Evolutionary conservation across 2,329 filamentous ascomycete species (phyloP), one percentile per base, ranked within the genome.

Genomic region (Epichloe typhina): DNA sequence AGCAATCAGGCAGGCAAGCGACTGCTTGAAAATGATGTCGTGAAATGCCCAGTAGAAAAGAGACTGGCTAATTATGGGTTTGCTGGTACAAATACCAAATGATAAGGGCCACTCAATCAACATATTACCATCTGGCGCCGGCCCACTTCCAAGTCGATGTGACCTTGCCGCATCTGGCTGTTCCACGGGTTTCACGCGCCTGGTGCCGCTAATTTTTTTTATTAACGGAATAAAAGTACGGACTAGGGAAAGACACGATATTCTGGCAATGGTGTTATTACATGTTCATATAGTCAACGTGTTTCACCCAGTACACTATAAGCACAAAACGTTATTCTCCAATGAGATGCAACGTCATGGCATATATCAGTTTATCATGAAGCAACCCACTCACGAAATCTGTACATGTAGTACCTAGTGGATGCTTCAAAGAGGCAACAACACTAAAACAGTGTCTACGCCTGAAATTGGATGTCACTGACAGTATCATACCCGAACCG

Each of bases 351-450:
- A 11, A 31, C 31, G 31, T 31, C 31, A 31, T 31, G 8, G 31
- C 31, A 31, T 11, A 57, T 66, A 61, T 64, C 64, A 63, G 58
- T 50, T 53, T 5, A 56, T 54, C 53, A 42, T 50, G 50, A 31
- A 55, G 59, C 59, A 56, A 53, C 52, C 62, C 59, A 58, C 62
- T 59, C 56, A 58, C 59, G 46, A 49, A 35, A 35, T 45, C 50
- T 60, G 61, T 59, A 64, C 63, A 51, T 19, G 38, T 45, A 61
- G 65, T 65, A 66, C 66, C 58, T 49, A 64, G 61, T 59, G 66
- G 64, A 62, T 57, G 65, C 68, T 64, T 54, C 54, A 59, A 60
- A 37, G 44, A 37, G 50, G 55, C 59, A 54, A 58, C 55, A 53
- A 59, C 54, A 52, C 62, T 58, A 62, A 49, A 61, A 54, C 61